Percentiles rank a stretch among this genome's conserved stretches.
phyloP scores from a whole-genome alignment of 805 yeast genomes.

The Blastobotrys peoriensis region DNA sequence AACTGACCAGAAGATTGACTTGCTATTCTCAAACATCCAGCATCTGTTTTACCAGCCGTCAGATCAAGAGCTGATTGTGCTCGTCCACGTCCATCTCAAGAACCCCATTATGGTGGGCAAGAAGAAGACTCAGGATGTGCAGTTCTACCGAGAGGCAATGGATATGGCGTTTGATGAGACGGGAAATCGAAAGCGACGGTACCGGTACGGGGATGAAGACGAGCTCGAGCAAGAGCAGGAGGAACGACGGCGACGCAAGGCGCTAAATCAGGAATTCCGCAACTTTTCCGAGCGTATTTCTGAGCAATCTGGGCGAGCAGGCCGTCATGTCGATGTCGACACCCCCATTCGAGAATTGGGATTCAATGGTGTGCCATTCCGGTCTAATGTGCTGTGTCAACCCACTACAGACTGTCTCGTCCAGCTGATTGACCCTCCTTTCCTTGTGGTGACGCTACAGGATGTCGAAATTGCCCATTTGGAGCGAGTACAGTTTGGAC shows the following conservation, averaged over 20 bases:
- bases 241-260: slow-evolving; percentile 86
- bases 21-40: slow-evolving; percentile 83
- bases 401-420: slow-evolving; percentile 96
- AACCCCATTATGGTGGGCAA: slow-evolving; percentile 94
- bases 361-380: slow-evolving; percentile 93
- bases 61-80: slow-evolving; percentile 86
- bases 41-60: slow-evolving; percentile 95
- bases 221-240: slow-evolving; percentile 98
- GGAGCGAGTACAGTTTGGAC: slow-evolving; percentile 96
- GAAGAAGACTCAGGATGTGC: slow-evolving; percentile 90
- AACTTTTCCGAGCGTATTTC: slow-evolving; percentile 85
- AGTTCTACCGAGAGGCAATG: slow-evolving; percentile 93
- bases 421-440: slow-evolving; percentile 92
- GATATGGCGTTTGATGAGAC: slow-evolving; percentile 97
- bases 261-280: slow-evolving; percentile 87
- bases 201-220: slow-evolving; percentile 94
- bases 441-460: slow-evolving; percentile 80
- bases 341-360: slow-evolving; percentile 94
- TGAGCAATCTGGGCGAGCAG: slow-evolving; percentile 72
- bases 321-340: slow-evolving; percentile 61
- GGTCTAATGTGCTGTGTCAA: slow-evolving; percentile 90
- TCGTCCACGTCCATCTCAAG: slow-evolving; percentile 88
- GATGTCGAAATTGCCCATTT: slow-evolving; percentile 93
- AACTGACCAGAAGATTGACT: slow-evolving; percentile 80
- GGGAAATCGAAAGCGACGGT: slow-evolving; percentile 81